phyloP scores from a whole-genome alignment of 345 rosid species.

The Barbarea vulgaris region DNA sequence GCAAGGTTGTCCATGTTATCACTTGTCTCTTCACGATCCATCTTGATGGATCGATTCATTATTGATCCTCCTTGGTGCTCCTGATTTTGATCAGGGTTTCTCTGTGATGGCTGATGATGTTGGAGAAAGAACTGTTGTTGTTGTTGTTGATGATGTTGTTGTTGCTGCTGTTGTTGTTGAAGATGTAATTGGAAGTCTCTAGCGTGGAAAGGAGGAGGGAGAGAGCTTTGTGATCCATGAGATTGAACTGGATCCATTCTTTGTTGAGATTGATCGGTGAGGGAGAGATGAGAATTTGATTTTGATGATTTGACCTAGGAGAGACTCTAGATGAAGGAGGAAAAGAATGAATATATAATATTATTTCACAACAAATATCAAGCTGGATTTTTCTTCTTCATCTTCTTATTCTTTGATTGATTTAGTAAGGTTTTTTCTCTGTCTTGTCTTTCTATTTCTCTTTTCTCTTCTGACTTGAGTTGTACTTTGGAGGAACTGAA shows the following conservation, averaged over 20 bases:
- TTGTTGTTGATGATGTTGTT: constrained; percentile 36
- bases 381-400: constrained; percentile 29
- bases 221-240: constrained; percentile 69
- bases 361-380: constrained; percentile 33
- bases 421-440: constrained; percentile 22
- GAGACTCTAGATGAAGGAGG: constrained; percentile 14
- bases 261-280: constrained; percentile 14
- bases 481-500: constrained; percentile 36
- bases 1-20: constrained; percentile 42
- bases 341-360: constrained; percentile 21
- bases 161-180: constrained; percentile 52
- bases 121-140: constrained; percentile 40
- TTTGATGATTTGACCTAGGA: constrained; percentile 28
- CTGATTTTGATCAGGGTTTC: constrained; percentile 56
- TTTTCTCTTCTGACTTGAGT: constrained; percentile 36
- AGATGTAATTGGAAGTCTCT: constrained; percentile 90
- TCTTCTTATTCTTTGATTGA: constrained; percentile 31
- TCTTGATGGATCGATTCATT: constrained; percentile 49
- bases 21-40: constrained; percentile 55
- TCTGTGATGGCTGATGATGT: constrained; percentile 59
- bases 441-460: neutral
- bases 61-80: constrained; percentile 68
- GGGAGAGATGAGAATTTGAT: constrained; percentile 16
- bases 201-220: constrained; percentile 89
- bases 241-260: constrained; percentile 83